Percentiles rank a stretch among this genome's conserved stretches.
These are phyloP conservation scores for Lachnellula cervina DNA, from an alignment of 2,329 filamentous ascomycete genomes.

Conservation along the genomic window DNA sequence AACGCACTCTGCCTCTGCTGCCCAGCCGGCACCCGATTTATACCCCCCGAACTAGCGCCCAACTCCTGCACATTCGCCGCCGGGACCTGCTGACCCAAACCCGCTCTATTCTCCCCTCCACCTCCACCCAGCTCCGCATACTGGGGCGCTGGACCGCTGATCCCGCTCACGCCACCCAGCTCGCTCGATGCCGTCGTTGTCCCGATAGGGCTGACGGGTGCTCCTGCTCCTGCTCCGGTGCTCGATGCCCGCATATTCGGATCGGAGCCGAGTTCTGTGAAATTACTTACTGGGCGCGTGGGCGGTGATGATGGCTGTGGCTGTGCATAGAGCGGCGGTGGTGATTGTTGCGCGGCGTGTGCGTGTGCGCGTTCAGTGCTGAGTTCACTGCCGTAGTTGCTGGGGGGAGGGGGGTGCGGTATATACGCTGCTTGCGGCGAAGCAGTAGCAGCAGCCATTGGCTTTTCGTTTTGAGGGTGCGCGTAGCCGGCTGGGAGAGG, in stretches of 20 bases:
- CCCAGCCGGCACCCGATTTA: conserved; percentile 3
- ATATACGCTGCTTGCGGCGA: background rate
- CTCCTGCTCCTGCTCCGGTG: background rate
- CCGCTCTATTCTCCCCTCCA: background rate
- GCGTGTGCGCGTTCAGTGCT: background rate
- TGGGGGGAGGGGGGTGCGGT: background rate
- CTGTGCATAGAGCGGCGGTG: conserved; percentile 12
- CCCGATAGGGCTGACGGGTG: conserved; percentile 1
- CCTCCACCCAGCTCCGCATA: background rate
- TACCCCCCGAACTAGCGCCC: background rate
- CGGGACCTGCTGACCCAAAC: background rate
- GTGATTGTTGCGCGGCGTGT: background rate
- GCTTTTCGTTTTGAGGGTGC: background rate
- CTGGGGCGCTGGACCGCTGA: background rate
- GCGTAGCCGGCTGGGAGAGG: too few species aligned
- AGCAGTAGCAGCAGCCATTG: background rate
- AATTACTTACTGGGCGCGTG: conserved; percentile 3
- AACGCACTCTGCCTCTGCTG: too few species aligned
- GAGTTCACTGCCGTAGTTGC: background rate
- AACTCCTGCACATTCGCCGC: background rate
- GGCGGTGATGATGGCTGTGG: conserved; percentile 3
- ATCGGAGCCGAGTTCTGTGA: conserved; percentile 7
- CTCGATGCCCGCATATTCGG: background rate
- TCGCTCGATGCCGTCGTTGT: background rate
- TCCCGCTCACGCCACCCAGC: background rate